These are phyloP conservation scores for Singerocomus inundabilis DNA, from an alignment of 1,284 basidiomycete species.

Conservation along the genomic window DNA sequence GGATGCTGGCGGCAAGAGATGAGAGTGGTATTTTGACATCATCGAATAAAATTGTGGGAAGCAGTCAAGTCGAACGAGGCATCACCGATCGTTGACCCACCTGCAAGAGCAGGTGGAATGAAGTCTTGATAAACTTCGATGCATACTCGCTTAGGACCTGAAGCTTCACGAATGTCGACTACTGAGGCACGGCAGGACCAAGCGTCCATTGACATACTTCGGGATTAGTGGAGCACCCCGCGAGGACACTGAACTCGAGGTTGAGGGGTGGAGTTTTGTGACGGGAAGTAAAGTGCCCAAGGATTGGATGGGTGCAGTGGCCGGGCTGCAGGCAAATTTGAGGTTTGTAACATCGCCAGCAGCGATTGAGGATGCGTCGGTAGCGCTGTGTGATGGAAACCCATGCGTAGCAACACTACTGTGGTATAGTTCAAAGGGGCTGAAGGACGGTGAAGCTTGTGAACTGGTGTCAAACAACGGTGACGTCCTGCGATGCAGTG, in stretches of 20 bases:
- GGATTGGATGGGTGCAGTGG: not conserved
- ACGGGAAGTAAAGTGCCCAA: not conserved
- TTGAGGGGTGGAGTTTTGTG: not conserved
- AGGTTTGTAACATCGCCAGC: not conserved
- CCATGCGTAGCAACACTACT: slow-evolving; percentile 8
- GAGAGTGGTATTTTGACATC: not conserved
- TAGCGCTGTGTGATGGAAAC: not conserved
- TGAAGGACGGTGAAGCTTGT: slow-evolving; percentile 5
- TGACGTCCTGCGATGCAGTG: slow-evolving; percentile 1
- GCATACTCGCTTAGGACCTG: not conserved
- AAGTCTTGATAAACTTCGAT: not conserved
- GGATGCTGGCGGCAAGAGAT: not conserved
- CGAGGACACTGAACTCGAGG: not conserved
- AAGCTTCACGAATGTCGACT: not conserved
- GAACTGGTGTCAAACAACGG: slow-evolving; percentile 1
- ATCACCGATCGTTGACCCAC: not conserved
- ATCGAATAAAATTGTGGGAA: not conserved
- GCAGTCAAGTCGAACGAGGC: not conserved
- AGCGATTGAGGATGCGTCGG: not conserved
- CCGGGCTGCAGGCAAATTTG: not conserved
- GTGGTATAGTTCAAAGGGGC: slow-evolving; percentile 21
- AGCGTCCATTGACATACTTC: not conserved
- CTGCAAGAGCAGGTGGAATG: not conserved
- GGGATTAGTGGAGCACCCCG: not conserved
- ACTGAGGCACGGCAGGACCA: not conserved